Evolutionary conservation across 202 grass and related monocot species (phyloP).

Genomic region (Setaria viridis): DNA sequence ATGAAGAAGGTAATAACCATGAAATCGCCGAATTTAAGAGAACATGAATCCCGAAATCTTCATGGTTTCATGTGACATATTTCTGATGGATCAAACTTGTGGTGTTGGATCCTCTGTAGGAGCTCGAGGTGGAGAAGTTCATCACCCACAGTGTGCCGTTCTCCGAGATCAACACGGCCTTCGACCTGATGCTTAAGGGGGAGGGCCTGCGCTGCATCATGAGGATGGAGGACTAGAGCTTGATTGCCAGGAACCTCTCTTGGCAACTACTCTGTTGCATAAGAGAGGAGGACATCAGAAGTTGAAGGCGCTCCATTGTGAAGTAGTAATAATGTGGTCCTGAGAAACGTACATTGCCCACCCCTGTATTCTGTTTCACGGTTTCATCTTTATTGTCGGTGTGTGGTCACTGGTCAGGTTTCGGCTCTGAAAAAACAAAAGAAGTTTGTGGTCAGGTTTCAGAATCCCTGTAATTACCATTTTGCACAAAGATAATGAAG

Average conservation of each 20-base stretch:
- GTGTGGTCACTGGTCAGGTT: not conserved
- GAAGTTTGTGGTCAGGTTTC: not conserved
- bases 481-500: conserved; percentile 3
- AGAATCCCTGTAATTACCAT: conserved; percentile 29
- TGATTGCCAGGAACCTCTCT: no score
- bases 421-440: not conserved
- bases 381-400: not conserved
- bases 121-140: conserved; percentile 85
- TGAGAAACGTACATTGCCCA: not conserved
- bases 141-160: conserved; percentile 77
- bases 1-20: conserved; percentile 61
- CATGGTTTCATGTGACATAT: not conserved
- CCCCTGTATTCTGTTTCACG: conserved; percentile 4
- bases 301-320: not conserved
- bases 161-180: conserved; percentile 83
- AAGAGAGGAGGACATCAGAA: not conserved
- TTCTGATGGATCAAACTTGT: not conserved
- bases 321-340: not conserved
- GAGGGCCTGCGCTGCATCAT: conserved; percentile 71
- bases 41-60: not conserved
- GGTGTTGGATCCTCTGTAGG: conserved; percentile 18
- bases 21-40: no score
- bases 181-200: conserved; percentile 79
- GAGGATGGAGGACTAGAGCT: conserved; percentile 57
- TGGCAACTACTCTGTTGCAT: not conserved